Evolutionary conservation across 2,329 filamentous ascomycete species (phyloP).

Genomic region (Rachicladosporium sp.): DNA sequence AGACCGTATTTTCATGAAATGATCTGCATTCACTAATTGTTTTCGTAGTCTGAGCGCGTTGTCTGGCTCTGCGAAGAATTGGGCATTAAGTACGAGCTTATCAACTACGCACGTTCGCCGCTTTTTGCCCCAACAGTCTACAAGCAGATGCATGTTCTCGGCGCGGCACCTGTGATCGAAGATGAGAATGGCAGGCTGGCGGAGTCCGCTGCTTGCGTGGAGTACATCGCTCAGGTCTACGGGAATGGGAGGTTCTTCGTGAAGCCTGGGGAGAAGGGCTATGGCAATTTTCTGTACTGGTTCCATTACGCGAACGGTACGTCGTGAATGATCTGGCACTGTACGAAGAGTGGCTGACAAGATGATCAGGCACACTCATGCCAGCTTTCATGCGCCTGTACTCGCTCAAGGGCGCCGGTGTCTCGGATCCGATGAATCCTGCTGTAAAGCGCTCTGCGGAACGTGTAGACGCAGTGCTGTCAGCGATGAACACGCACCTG

Average conservation of each 20-base stretch:
- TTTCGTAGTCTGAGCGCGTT: constrained; percentile 51
- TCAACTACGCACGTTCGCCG: constrained; percentile 34
- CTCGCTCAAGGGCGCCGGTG: constrained; percentile 14
- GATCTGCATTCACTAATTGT: no score
- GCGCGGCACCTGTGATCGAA: constrained; percentile 49
- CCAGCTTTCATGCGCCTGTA: constrained; percentile 22
- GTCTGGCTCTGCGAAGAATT: constrained; percentile 55
- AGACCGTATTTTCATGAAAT: no score
- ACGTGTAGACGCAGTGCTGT: constrained; percentile 28
- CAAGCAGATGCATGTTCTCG: constrained; percentile 28
- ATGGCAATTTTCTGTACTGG: constrained; percentile 53
- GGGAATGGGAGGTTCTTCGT: constrained; percentile 39
- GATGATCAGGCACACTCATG: constrained; percentile 22
- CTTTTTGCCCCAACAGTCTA: constrained; percentile 18
- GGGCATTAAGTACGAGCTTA: constrained; percentile 39
- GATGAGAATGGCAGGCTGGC: constrained; percentile 43
- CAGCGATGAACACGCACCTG: constrained; percentile 38
- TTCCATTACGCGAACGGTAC: constrained; percentile 26
- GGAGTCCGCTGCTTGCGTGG: constrained; percentile 48
- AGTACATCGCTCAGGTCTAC: constrained; percentile 49
- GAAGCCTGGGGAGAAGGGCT: constrained; percentile 34
- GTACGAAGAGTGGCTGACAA: no score
- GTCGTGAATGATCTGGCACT: no score
- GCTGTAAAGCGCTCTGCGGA: constrained; percentile 20
- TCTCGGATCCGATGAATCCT: constrained; percentile 18